Evolutionary conservation across 169 alveolate genomes (phyloP).

Genomic region (Cryptosporidium xiaoi): DNA sequence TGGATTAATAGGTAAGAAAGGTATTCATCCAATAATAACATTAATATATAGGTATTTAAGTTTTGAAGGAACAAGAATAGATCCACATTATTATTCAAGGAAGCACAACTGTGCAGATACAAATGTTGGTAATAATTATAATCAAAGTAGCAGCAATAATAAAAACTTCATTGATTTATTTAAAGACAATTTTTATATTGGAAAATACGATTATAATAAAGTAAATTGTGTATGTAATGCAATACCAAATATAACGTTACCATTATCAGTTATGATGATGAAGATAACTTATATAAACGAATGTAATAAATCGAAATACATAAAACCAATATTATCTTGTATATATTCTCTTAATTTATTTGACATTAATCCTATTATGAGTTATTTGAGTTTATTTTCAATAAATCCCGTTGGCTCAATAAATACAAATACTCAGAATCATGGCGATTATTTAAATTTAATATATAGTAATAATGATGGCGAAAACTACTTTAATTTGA

Average conservation of each 20-base stretch:
- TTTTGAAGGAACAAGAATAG: not conserved
- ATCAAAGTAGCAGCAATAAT: not conserved
- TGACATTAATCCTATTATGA: constrained; percentile 44
- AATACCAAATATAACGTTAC: constrained; percentile 50
- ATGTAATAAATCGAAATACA: not conserved
- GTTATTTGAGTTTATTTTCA: constrained; percentile 19
- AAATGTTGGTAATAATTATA: too few relatives aligned
- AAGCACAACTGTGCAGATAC: too few relatives aligned
- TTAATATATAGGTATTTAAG: constrained; percentile 3
- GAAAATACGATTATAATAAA: not conserved
- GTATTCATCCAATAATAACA: constrained; percentile 38
- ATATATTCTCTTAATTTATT: constrained; percentile 16
- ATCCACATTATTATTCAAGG: too few relatives aligned
- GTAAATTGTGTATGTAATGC: constrained; percentile 29
- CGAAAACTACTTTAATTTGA: not conserved
- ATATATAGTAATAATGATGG: not conserved
- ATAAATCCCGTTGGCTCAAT: not conserved
- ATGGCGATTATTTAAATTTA: not conserved
- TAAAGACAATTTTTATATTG: not conserved
- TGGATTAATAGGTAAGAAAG: constrained; percentile 15
- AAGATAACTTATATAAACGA: constrained; percentile 1
- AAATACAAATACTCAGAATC: constrained; percentile 3
- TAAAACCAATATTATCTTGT: constrained; percentile 48
- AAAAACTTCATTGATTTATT: constrained; percentile 11
- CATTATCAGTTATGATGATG: constrained; percentile 66